Evolutionary conservation across 2,329 filamentous ascomycete genomes (phyloP).

Genomic region (Uncinocarpus reesii): DNA sequence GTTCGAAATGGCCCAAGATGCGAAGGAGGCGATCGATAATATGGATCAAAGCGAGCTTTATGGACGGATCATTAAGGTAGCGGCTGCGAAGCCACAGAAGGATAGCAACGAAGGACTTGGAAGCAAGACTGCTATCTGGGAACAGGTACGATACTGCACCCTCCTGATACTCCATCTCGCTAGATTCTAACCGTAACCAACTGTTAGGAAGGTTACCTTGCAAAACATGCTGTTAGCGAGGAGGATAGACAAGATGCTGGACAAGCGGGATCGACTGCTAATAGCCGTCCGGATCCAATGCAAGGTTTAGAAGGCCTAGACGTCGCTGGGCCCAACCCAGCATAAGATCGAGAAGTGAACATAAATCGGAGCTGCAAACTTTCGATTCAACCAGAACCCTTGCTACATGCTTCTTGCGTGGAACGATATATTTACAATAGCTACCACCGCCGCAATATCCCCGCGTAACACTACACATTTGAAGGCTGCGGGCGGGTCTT

Average conservation of each 20-base stretch:
- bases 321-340: conserved; percentile 79
- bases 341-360: conserved; percentile 39
- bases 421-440: conserved; percentile 12
- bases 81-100: conserved; percentile 83
- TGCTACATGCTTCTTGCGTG: conserved; percentile 5
- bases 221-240: conserved; percentile 73
- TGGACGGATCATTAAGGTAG: conserved; percentile 83
- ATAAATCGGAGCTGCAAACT: background rate
- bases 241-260: conserved; percentile 59
- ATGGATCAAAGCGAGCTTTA: conserved; percentile 97
- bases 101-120: conserved; percentile 77
- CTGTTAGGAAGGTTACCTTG: conserved; percentile 78
- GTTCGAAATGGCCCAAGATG: conserved; percentile 75
- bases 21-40: conserved; percentile 92
- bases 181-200: conserved; percentile 5
- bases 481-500: conserved; percentile 1
- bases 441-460: conserved; percentile 1
- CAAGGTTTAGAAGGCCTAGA: conserved; percentile 87
- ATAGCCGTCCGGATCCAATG: conserved; percentile 69
- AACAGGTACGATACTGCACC: conserved; percentile 58
- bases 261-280: conserved; percentile 42
- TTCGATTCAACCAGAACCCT: conserved; percentile 3
- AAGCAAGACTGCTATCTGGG: conserved; percentile 91
- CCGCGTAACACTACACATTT: conserved; percentile 13
- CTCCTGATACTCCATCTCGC: background rate